Conservation (phyloP, 1,284 basidiomycete genomes). For the Melanopsichium pennsylvanicum region DNA sequence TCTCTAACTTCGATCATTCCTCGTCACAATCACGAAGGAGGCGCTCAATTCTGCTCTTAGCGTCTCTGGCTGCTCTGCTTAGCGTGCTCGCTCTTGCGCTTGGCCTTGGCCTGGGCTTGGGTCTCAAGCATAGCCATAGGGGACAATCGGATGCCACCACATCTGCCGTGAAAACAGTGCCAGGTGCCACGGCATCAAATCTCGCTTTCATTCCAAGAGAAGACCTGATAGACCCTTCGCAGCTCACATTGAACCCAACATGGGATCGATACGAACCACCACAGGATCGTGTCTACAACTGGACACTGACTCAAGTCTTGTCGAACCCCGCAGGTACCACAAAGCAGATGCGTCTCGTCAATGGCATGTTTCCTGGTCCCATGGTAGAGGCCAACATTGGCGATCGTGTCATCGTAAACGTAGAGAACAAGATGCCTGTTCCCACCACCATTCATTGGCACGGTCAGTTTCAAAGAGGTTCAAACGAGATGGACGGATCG, state of each 20-base stretch:
- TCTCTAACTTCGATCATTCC: no score
- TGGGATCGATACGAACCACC: conserved; percentile 46
- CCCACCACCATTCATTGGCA: conserved; percentile 58
- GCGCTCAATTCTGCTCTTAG: conserved; percentile 1
- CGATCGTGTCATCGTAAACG: conserved; percentile 52
- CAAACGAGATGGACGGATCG: conserved; percentile 54
- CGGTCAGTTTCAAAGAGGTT: conserved; percentile 57
- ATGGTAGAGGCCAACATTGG: conserved; percentile 51
- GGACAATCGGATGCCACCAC: conserved; percentile 13
- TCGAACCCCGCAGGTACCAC: conserved; percentile 48
- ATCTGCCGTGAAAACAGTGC: conserved; percentile 1
- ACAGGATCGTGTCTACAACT: conserved; percentile 47
- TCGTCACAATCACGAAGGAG: not conserved
- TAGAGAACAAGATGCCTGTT: conserved; percentile 49
- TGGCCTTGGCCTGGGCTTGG: conserved; percentile 68
- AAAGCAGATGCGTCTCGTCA: conserved; percentile 54
- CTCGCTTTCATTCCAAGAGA: conserved; percentile 54
- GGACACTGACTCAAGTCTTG: conserved; percentile 40
- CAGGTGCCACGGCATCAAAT: conserved; percentile 21
- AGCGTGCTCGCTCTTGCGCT: conserved; percentile 65
- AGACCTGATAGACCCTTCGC: conserved; percentile 23
- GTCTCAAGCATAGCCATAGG: conserved; percentile 58
- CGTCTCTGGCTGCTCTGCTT: conserved; percentile 9
- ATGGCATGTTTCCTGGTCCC: conserved; percentile 52
- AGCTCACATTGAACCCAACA: conserved; percentile 36